Percentiles rank a stretch among this genome's conserved stretches.
Conservation (phyloP, 2,329 filamentous ascomycete genomes). For the Claviceps africana region DNA sequence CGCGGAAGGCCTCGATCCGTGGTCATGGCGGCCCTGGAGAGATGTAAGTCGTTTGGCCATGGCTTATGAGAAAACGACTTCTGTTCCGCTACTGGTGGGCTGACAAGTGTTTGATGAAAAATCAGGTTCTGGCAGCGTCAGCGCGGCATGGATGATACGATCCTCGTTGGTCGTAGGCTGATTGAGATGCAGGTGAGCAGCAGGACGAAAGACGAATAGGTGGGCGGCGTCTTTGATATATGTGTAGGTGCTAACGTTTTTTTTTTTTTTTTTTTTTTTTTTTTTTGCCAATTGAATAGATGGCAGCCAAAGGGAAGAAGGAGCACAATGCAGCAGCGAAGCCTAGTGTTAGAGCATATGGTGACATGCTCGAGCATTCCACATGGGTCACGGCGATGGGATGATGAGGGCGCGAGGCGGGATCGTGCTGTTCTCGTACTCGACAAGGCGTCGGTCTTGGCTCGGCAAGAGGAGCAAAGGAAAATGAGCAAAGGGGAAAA, state of each 20-base stretch:
- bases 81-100: not conserved
- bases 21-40: slow-evolving; percentile 39
- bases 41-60: slow-evolving; percentile 21
- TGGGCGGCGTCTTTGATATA: not conserved
- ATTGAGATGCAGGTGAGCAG: slow-evolving; percentile 32
- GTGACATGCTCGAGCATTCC: not conserved
- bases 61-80: not conserved
- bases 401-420: no score
- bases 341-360: not conserved
- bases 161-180: slow-evolving; percentile 39
- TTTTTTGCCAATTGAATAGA: not conserved
- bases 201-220: no score
- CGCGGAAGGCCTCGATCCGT: slow-evolving; percentile 33
- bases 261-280: no score
- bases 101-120: not conserved
- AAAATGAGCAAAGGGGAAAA: no score
- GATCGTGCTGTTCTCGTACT: no score
- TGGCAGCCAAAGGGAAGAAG: not conserved
- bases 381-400: no score
- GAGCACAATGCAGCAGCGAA: not conserved
- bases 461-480: no score
- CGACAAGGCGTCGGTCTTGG: no score
- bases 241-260: not conserved
- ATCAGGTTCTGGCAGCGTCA: slow-evolving; percentile 50
- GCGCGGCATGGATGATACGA: slow-evolving; percentile 41